These are phyloP conservation scores for Drechslerella coelobrocha DNA, from an alignment of 2,329 filamentous ascomycete genomes.

Conservation along the genomic window DNA sequence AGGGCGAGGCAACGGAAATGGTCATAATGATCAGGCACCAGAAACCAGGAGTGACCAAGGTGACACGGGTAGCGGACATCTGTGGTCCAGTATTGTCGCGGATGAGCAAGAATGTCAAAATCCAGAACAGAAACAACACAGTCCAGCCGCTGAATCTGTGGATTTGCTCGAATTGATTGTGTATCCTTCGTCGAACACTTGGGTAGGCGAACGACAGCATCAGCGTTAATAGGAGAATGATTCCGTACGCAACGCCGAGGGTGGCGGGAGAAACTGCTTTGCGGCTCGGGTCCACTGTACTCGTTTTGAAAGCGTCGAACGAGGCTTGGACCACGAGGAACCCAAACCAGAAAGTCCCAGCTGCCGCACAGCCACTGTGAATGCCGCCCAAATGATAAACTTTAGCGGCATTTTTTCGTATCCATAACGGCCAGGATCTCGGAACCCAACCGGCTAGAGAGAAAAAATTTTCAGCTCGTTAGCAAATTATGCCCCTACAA, in stretches of 20 bases:
- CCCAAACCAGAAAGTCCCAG: constrained; percentile 62
- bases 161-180: constrained; percentile 73
- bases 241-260: constrained; percentile 65
- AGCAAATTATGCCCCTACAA: constrained; percentile 14
- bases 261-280: constrained; percentile 58
- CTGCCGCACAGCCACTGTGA: constrained; percentile 63
- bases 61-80: constrained; percentile 45
- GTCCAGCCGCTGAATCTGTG: constrained; percentile 79
- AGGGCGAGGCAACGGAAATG: constrained; percentile 72
- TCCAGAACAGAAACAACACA: constrained; percentile 70
- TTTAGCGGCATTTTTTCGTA: constrained; percentile 62
- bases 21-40: constrained; percentile 74
- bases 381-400: constrained; percentile 66
- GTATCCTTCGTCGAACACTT: constrained; percentile 67
- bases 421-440: constrained; percentile 60
- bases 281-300: constrained; percentile 43
- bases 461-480: constrained; percentile 9
- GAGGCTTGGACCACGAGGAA: constrained; percentile 58
- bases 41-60: constrained; percentile 65
- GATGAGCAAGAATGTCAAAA: constrained; percentile 64
- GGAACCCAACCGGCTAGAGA: constrained; percentile 58
- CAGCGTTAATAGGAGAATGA: constrained; percentile 65
- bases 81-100: constrained; percentile 56
- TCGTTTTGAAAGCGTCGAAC: constrained; percentile 50
- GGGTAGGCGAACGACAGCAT: constrained; percentile 72